These are phyloP conservation scores for Phaeosphaeria sp. DNA, from an alignment of 2,329 filamentous ascomycete species.

Conservation along the genomic window DNA sequence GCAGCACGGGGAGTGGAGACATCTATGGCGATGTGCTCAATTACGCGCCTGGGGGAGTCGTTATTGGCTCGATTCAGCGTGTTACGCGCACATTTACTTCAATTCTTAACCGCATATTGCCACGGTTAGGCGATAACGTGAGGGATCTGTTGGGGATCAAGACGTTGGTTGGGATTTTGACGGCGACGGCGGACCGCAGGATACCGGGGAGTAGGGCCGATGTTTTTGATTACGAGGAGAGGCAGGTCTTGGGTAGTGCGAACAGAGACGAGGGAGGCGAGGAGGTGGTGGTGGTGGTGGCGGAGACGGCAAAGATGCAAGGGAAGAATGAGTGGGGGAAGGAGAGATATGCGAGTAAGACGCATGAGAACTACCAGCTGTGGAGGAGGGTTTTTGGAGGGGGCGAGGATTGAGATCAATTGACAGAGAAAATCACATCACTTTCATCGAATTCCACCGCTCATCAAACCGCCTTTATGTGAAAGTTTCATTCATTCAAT, in stretches of 20 bases:
- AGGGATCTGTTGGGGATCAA: conserved; percentile 36
- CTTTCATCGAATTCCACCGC: neutral
- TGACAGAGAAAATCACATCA: neutral
- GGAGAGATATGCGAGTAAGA: conserved; percentile 39
- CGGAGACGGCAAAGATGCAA: conserved; percentile 23
- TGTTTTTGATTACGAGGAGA: conserved; percentile 30
- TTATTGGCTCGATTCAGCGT: conserved; percentile 24
- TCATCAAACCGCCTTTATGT: neutral
- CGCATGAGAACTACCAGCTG: conserved; percentile 32
- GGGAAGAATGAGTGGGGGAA: conserved; percentile 23
- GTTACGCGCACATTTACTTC: conserved; percentile 14
- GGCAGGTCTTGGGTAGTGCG: conserved; percentile 15
- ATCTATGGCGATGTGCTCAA: conserved; percentile 38
- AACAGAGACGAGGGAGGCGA: conserved; percentile 4
- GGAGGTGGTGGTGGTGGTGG: conserved; percentile 19
- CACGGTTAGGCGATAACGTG: conserved; percentile 36
- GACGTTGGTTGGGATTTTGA: conserved; percentile 35
- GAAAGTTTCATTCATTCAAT: neutral
- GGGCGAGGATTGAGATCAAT: neutral
- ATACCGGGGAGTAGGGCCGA: conserved; percentile 36
- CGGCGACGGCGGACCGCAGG: conserved; percentile 39
- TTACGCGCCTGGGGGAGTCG: conserved; percentile 36
- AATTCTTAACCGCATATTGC: conserved; percentile 27
- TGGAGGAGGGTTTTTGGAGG: conserved; percentile 36
- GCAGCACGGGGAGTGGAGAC: conserved; percentile 39